These are phyloP conservation scores for Volvox reticuliferus DNA, from an alignment of 139 green algal genomes.

Conservation along the genomic window DNA sequence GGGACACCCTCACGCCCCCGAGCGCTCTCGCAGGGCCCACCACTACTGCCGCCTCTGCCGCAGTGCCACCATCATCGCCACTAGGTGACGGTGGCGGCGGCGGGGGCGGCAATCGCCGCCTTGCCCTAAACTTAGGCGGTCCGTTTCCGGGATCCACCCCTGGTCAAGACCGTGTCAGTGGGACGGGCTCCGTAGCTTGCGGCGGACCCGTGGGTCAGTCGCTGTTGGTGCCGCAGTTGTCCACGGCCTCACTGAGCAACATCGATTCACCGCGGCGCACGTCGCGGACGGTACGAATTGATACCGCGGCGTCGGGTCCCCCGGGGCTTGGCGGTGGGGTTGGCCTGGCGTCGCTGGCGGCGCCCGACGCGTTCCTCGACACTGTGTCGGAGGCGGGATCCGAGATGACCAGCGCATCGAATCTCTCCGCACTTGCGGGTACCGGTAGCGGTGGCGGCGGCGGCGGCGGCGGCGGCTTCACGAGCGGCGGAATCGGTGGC, in stretches of 20 bases:
- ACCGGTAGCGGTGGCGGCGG: not conserved
- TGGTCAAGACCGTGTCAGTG: not conserved
- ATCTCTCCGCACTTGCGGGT: not conserved
- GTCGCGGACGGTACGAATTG: constrained; percentile 10
- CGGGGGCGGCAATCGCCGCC: too few relatives aligned
- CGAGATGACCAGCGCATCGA: not conserved
- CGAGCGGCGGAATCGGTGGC: not conserved
- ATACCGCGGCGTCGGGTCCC: not conserved
- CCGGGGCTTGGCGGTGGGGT: not conserved
- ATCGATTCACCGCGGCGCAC: not conserved
- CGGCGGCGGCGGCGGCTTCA: not conserved
- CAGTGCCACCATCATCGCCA: not conserved
- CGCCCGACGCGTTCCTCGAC: not conserved
- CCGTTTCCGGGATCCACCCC: not conserved
- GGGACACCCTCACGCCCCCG: not conserved
- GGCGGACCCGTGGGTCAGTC: not conserved
- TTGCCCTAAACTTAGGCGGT: not conserved
- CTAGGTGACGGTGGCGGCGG: too few relatives aligned
- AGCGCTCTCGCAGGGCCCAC: not conserved
- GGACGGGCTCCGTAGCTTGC: not conserved
- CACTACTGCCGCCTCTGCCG: not conserved
- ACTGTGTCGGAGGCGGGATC: constrained; percentile 28
- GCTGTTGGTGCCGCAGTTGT: not conserved
- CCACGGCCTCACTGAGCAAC: not conserved
- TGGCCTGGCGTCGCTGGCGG: not conserved